Evolutionary conservation across 2,329 filamentous ascomycete genomes (phyloP), one percentile per base, ranked within the genome.

Genomic region (Nannizzia gypsea): DNA sequence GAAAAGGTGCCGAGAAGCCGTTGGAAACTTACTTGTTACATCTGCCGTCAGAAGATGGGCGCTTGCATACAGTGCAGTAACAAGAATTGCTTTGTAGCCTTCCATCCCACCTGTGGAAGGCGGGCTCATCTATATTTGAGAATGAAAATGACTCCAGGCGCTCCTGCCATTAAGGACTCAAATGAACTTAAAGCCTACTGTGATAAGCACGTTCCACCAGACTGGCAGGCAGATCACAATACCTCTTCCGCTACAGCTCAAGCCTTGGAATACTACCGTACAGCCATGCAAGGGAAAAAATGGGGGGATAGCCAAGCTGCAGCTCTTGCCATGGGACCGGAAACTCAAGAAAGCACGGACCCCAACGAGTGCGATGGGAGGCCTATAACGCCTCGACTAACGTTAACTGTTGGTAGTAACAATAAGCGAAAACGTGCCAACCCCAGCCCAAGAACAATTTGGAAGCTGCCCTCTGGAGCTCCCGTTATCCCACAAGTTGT

Each of bases 21-120:
- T 63, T 99, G 93, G 93, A 95, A 89, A 72, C 78, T 96, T 69
- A 86, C 83, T 44, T 99, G 93, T 76, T 99, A 99, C 72, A 95
- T 99, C 60, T 99, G 93, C 76, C 87, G 90, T 65, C 93, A 99
- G 74, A 88, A 86, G 67, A 99, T 99, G 93, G 93, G 93, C 22
- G 92, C 93, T 44, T 97, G 92, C 73, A 96, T 99, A 62, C 93
- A 99, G 73, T 99, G 93, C 73, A 90, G 91, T 62, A 96, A 97
- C 77, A 97, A 96, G 74, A 89, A 87, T 63, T 99, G 93, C 73
- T 99, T 95, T 70, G 87, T 92, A 69, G 93, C 93, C 6, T 99
- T 99, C 72, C 93, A 99, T 73, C 90, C 96, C 59, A 97, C 93
- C 3, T 99, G 93, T 71, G 93, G 93, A 24, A 84, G 93, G 59